Conservation (phyloP, 208 protist species). For the Acanthamoeba healyi region DNA sequence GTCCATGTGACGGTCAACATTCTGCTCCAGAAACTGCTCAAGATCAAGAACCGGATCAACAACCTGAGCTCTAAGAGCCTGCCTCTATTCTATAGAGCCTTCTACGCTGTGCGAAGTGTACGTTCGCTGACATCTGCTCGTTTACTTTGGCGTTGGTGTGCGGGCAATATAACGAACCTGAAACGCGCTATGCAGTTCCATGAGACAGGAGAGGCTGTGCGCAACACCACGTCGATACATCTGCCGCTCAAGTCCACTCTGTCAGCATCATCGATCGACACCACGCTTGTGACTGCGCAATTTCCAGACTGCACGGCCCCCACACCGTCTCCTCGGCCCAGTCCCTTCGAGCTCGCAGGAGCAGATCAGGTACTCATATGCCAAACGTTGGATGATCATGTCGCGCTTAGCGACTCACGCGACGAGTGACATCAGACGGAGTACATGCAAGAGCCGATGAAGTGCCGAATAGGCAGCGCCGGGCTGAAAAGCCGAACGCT, state of each 20-base stretch:
- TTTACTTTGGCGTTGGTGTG: not conserved
- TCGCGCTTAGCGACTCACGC: not conserved
- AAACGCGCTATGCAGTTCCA: slow-evolving; percentile 2
- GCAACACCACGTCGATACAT: not conserved
- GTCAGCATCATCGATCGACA: not conserved
- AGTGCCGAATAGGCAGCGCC: slow-evolving; percentile 53
- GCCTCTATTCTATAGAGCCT: slow-evolving; percentile 3
- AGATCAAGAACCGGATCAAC: slow-evolving; percentile 52
- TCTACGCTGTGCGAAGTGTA: slow-evolving; percentile 23
- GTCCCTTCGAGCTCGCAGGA: not conserved
- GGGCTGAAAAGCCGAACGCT: not conserved
- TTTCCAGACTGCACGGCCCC: not conserved
- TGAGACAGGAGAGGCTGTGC: slow-evolving; percentile 32
- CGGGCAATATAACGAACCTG: too few species aligned
- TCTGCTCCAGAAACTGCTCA: slow-evolving; percentile 67
- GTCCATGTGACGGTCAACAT: slow-evolving; percentile 52
- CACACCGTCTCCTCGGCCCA: not conserved
- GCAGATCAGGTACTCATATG: not conserved
- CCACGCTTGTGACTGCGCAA: not conserved
- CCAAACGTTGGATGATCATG: not conserved
- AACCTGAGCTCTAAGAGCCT: slow-evolving; percentile 10
- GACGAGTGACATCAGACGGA: not conserved
- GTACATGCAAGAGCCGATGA: slow-evolving; percentile 23
- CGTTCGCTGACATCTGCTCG: not conserved
- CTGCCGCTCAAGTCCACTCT: slow-evolving; percentile 47